Base-by-base conservation (phyloP, 495 filamentous ascomycete genomes). In the Hyaloscypha finlandica region DNA sequence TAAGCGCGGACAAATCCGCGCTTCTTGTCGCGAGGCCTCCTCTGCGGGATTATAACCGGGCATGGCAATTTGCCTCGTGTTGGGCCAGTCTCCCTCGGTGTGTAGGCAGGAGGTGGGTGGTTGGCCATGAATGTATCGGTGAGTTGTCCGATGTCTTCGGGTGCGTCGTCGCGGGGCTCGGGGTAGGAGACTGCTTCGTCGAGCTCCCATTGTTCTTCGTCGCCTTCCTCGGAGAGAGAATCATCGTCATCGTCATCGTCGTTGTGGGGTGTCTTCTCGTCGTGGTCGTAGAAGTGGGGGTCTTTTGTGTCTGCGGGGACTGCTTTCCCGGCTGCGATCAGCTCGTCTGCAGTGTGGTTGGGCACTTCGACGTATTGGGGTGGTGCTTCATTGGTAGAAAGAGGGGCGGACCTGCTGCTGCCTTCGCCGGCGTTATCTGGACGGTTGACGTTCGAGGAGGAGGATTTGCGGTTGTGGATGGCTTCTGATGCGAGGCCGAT, bases 141-240 rank as follows among this genome's bases (percentile, higher is more conserved):
- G 78, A 81, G 64, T 80, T 84, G 77, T 83, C 83, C 68, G 80
- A 85, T 77, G 84, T 84, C 37, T 81, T 89, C 35, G 92, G 91
- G 68, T 89, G 90, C 71, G 87, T 92, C 68, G 88, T 92, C 68
- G 87, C 89, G 12, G 88, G 88, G 63, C 83, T 3, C 51, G 16
- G n/a, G 54, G 29, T 68, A 30, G 32, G 79, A 76, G 57, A 79
- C 75, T 16, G 79, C 79, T 63, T 84, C 84, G 69, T 86, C 84
- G 20, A 85, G 78, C 20, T 80, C 73, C 83, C 82, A 85, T 65
- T 80, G 78, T 64, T 76, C 75, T 62, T 84, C 83, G 35, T 81
- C 70, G 30, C 55, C 76, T 55, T 78, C 74, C 52, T 77, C 74
- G 39, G 72, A 64, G 0, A 70, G 62, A 0, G 64, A 35, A 53